A percentile compares a stretch with the other conserved stretches of the same genome.
Conservation (phyloP, 257 asterid genomes). For the Petunia secreta region DNA sequence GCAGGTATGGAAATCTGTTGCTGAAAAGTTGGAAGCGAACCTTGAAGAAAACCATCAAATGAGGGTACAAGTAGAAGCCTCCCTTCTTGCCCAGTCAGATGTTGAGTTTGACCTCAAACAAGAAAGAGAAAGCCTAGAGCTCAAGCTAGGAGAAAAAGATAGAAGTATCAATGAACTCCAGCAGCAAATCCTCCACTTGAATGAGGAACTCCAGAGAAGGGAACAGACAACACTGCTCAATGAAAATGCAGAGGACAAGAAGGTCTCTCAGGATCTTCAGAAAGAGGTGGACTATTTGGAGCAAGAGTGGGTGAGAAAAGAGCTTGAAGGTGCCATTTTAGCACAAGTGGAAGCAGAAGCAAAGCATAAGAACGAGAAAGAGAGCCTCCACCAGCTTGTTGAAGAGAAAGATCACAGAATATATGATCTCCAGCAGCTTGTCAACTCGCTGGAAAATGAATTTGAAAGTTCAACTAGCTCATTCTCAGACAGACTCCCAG, state of each 20-base stretch:
- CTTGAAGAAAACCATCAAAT: conserved; percentile 56
- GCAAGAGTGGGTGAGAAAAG: conserved; percentile 44
- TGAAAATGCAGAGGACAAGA: conserved; percentile 22
- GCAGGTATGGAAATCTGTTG: conserved; percentile 73
- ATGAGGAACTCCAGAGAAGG: conserved; percentile 29
- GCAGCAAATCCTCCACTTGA: conserved; percentile 49
- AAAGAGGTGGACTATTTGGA: conserved; percentile 31
- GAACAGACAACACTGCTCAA: conserved; percentile 5
- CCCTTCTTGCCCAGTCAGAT: conserved; percentile 71
- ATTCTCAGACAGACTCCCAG: conserved; percentile 54
- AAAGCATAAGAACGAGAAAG: conserved; percentile 38
- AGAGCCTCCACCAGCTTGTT: conserved; percentile 58
- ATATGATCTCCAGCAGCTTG: conserved; percentile 69
- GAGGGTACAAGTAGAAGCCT: conserved; percentile 82
- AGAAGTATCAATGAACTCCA: conserved; percentile 48
- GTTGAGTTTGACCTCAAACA: conserved; percentile 65
- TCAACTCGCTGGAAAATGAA: conserved; percentile 71
- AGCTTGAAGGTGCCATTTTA: conserved; percentile 43
- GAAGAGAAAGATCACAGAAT: conserved; percentile 72
- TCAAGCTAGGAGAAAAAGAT: conserved; percentile 52
- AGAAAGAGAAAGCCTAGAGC: conserved; percentile 25
- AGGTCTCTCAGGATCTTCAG: conserved; percentile 24
- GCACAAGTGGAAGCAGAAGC: conserved; percentile 43
- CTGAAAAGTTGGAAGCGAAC: conserved; percentile 64
- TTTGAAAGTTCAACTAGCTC: conserved; percentile 64